Evolutionary conservation across 257 asterid genomes (phyloP).

Genomic region (Nicotiana paniculata): DNA sequence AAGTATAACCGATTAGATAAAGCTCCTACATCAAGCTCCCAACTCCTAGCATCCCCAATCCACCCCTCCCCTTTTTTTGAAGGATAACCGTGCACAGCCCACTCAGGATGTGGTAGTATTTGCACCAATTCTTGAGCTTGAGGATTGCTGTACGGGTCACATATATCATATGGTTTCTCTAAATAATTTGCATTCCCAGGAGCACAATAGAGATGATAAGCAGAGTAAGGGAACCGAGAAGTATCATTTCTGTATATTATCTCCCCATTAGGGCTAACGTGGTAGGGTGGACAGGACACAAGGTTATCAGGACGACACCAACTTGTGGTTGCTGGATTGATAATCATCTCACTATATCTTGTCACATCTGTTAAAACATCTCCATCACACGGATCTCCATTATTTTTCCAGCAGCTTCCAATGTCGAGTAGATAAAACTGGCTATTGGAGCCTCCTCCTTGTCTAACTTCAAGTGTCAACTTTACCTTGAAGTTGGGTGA

Average conservation of each 20-base stretch:
- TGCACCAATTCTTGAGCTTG: slow-evolving; percentile 87
- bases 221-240: slow-evolving; percentile 64
- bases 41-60: slow-evolving; percentile 66
- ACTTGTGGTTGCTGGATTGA: slow-evolving; percentile 68
- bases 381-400: slow-evolving; percentile 68
- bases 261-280: slow-evolving; percentile 50
- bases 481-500: slow-evolving; percentile 79
- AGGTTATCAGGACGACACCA: slow-evolving; percentile 75
- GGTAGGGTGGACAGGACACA: slow-evolving; percentile 76
- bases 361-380: slow-evolving; percentile 75
- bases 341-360: slow-evolving; percentile 82
- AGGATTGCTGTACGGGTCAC: slow-evolving; percentile 89
- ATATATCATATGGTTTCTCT: slow-evolving; percentile 67
- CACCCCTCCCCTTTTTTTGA: slow-evolving; percentile 71
- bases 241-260: slow-evolving; percentile 51
- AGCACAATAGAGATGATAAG: slow-evolving; percentile 83
- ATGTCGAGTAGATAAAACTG: slow-evolving; percentile 75
- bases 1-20: slow-evolving; percentile 67
- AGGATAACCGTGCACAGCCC: slow-evolving; percentile 83
- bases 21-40: slow-evolving; percentile 76
- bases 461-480: slow-evolving; percentile 53
- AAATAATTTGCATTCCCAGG: slow-evolving; percentile 67
- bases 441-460: slow-evolving; percentile 79
- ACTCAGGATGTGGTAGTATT: slow-evolving; percentile 84
- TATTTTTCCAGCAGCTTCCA: slow-evolving; percentile 88